Percentiles rank a stretch among this genome's conserved stretches.
These are phyloP conservation scores for Fusarium denticulatum DNA, from an alignment of 2,329 filamentous ascomycete genomes.

Conservation along the genomic window DNA sequence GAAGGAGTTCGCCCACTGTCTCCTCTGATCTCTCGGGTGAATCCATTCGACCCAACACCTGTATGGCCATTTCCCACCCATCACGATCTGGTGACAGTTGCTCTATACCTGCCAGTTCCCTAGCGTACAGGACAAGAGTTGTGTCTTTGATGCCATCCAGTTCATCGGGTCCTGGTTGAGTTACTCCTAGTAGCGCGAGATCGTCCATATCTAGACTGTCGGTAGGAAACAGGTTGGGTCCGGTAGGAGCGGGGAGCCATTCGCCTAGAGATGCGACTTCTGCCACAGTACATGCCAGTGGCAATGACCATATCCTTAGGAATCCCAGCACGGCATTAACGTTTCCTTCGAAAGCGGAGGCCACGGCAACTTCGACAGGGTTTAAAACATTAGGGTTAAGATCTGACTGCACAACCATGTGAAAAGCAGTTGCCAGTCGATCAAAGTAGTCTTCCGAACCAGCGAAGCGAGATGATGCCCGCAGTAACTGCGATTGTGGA, in stretches of 20 bases:
- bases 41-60: slow-evolving; percentile 84
- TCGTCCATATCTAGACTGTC: slow-evolving; percentile 83
- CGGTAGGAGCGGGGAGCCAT: slow-evolving; percentile 72
- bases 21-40: slow-evolving; percentile 75
- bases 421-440: slow-evolving; percentile 76
- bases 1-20: slow-evolving; percentile 77
- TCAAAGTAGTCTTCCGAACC: slow-evolving; percentile 76
- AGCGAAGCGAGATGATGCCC: slow-evolving; percentile 54
- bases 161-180: slow-evolving; percentile 66
- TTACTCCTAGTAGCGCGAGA: slow-evolving; percentile 81
- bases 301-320: slow-evolving; percentile 81
- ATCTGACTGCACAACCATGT: slow-evolving; percentile 73
- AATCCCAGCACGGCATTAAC: slow-evolving; percentile 79
- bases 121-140: slow-evolving; percentile 80
- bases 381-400: slow-evolving; percentile 82
- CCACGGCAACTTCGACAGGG: slow-evolving; percentile 81
- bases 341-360: slow-evolving; percentile 84
- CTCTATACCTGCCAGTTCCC: slow-evolving; percentile 68
- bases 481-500: slow-evolving; percentile 53
- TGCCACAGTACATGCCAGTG: slow-evolving; percentile 79
- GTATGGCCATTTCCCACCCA: slow-evolving; percentile 91
- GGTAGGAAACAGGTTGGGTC: slow-evolving; percentile 61
- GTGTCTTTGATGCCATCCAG: slow-evolving; percentile 79
- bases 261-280: slow-evolving; percentile 85
- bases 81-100: slow-evolving; percentile 63